phyloP scores from a whole-genome alignment of 2,329 filamentous ascomycete species.

The Sporothrix pallida region DNA sequence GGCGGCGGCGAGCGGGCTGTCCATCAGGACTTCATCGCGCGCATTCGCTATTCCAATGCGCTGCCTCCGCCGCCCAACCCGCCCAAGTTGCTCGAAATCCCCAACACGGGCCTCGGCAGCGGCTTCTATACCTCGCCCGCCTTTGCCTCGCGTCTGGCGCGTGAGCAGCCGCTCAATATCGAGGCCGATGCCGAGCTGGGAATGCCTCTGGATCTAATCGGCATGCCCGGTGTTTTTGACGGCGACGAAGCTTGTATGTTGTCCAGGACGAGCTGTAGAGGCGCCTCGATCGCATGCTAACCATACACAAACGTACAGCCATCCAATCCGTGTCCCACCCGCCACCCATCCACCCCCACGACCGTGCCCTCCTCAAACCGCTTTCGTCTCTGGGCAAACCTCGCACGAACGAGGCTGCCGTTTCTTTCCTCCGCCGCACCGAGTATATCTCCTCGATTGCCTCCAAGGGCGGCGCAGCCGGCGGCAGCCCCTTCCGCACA shows the following conservation, averaged over 20 bases:
- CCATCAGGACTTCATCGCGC: constrained; percentile 96
- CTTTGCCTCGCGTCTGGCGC: constrained; percentile 85
- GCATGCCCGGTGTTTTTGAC: constrained; percentile 92
- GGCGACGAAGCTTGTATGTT: constrained; percentile 87
- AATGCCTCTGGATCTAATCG: constrained; percentile 95
- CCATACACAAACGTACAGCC: constrained; percentile 54
- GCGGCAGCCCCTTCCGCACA: constrained; percentile 29
- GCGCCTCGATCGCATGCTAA: background rate
- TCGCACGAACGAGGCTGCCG: constrained; percentile 74
- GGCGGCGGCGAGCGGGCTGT: constrained; percentile 63
- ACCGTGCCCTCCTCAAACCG: constrained; percentile 81
- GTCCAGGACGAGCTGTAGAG: background rate
- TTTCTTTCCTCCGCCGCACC: constrained; percentile 93
- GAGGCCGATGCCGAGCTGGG: constrained; percentile 97
- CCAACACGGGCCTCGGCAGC: constrained; percentile 85
- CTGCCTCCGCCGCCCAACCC: constrained; percentile 92
- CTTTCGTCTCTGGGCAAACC: constrained; percentile 85
- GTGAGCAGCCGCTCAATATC: constrained; percentile 93
- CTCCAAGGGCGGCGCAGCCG: constrained; percentile 49
- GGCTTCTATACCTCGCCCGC: constrained; percentile 88
- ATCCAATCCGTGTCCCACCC: constrained; percentile 78
- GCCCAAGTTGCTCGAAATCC: constrained; percentile 95
- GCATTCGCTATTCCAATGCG: constrained; percentile 93
- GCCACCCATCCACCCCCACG: constrained; percentile 78
- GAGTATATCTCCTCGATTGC: constrained; percentile 82